phyloP scores from a whole-genome alignment of 2,329 filamentous ascomycete species.

The Phialemoniopsis sp. region DNA sequence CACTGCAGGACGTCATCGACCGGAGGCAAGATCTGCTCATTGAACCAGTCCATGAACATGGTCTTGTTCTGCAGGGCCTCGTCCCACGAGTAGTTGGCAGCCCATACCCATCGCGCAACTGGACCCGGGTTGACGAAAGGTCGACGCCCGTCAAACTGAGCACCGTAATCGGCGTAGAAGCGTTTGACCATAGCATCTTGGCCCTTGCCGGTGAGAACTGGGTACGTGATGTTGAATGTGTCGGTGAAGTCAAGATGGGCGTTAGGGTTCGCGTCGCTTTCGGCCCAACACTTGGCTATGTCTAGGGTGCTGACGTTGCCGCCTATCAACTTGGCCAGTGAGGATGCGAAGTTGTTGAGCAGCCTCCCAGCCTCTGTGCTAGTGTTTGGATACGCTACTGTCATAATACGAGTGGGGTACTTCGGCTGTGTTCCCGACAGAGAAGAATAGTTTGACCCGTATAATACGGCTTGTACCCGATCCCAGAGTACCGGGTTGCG shows the following conservation, averaged over 20 bases:
- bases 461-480: slow-evolving; percentile 22
- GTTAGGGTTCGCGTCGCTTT: slow-evolving; percentile 13
- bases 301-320: slow-evolving; percentile 12
- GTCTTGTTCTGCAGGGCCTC: slow-evolving; percentile 45
- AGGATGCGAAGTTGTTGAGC: slow-evolving; percentile 19
- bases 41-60: slow-evolving; percentile 40
- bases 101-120: slow-evolving; percentile 27
- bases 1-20: slow-evolving; percentile 33
- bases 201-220: slow-evolving; percentile 29
- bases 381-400: slow-evolving; percentile 19
- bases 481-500: slow-evolving; percentile 29
- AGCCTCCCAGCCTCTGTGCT: slow-evolving; percentile 7
- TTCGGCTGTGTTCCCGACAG: slow-evolving; percentile 8
- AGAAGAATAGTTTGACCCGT: slow-evolving; percentile 25
- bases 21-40: slow-evolving; percentile 34
- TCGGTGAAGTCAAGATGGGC: slow-evolving; percentile 10
- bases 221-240: slow-evolving; percentile 26
- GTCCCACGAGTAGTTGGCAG: slow-evolving; percentile 20
- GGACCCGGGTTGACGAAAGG: slow-evolving; percentile 31
- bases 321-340: slow-evolving; percentile 19
- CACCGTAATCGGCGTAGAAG: slow-evolving; percentile 33
- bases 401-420: slow-evolving; percentile 24
- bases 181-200: slow-evolving; percentile 30
- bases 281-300: slow-evolving; percentile 18
- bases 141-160: slow-evolving; percentile 20